A percentile compares a stretch with the other conserved stretches of the same genome.
Evolutionary conservation across 768 basidiomycete species (phyloP).

Genomic region (Kwoniella newhampshirensis): DNA sequence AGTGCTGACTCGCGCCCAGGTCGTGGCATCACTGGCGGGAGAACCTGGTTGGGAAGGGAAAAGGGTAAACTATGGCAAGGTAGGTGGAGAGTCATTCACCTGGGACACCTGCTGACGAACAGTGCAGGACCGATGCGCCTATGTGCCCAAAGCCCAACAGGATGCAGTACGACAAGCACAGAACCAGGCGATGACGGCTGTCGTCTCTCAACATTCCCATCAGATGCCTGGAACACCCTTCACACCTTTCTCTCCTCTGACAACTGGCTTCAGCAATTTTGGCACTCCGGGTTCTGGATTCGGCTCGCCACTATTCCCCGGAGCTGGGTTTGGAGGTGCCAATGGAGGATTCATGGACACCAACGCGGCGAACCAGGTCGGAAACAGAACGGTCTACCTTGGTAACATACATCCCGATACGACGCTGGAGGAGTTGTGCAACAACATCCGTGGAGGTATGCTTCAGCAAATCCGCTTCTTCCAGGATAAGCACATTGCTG

Average conservation of each 20-base stretch:
- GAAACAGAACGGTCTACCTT: constrained; percentile 91
- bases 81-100: constrained; percentile 8
- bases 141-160: constrained; percentile 79
- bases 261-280: constrained; percentile 32
- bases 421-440: constrained; percentile 90
- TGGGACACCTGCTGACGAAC: background rate
- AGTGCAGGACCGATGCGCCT: constrained; percentile 79
- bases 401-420: constrained; percentile 98
- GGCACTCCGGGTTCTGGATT: constrained; percentile 30
- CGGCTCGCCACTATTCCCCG: constrained; percentile 50
- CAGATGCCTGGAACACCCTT: constrained; percentile 50
- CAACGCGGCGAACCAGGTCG: constrained; percentile 57
- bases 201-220: constrained; percentile 46
- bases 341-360: constrained; percentile 36
- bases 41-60: constrained; percentile 94
- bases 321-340: constrained; percentile 44
- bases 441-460: constrained; percentile 93
- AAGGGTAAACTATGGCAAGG: constrained; percentile 94
- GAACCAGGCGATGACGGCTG: constrained; percentile 53
- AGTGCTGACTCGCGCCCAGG: constrained; percentile 57
- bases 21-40: constrained; percentile 86
- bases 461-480: constrained; percentile 92
- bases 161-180: constrained; percentile 65
- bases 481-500: constrained; percentile 95
- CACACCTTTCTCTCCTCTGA: constrained; percentile 48